Conservation (phyloP, 768 basidiomycete genomes). For the Pleurotus pulmonarius region DNA sequence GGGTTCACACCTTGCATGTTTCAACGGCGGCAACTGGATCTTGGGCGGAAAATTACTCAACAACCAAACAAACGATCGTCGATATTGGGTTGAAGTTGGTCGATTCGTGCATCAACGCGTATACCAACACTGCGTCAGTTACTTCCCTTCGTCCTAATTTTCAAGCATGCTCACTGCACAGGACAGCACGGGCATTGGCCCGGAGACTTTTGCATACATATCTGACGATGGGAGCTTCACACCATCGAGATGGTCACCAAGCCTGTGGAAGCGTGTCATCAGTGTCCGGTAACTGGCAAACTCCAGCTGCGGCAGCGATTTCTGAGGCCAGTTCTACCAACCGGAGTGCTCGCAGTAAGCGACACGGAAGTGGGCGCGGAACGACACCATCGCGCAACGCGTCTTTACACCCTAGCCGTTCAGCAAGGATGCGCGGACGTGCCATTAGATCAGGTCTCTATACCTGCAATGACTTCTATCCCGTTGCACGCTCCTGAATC, state of each 20-base stretch:
- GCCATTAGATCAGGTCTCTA: no score
- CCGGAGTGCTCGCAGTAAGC: no score
- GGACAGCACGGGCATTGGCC: slow-evolving; percentile 73
- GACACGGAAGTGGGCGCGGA: background rate
- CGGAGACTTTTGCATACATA: slow-evolving; percentile 63
- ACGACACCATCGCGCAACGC: background rate
- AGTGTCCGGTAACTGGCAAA: background rate
- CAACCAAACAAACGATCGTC: slow-evolving; percentile 69
- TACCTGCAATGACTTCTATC: no score
- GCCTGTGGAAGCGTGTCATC: background rate
- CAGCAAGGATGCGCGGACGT: no score
- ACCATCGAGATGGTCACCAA: background rate
- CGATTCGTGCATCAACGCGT: slow-evolving; percentile 81
- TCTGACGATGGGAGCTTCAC: slow-evolving; percentile 64
- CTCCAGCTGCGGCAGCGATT: background rate
- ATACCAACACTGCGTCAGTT: slow-evolving; percentile 62
- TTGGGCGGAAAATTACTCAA: slow-evolving; percentile 65
- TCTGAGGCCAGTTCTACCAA: background rate
- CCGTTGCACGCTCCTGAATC: no score
- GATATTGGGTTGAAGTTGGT: slow-evolving; percentile 55
- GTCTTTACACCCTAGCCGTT: background rate
- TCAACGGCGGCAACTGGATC: slow-evolving; percentile 74
- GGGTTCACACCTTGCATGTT: slow-evolving; percentile 74
- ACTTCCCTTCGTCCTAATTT: background rate
- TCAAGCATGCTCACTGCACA: background rate